These are phyloP conservation scores for Neurospora discreta DNA, from an alignment of 495 filamentous ascomycete genomes.

Conservation along the genomic window DNA sequence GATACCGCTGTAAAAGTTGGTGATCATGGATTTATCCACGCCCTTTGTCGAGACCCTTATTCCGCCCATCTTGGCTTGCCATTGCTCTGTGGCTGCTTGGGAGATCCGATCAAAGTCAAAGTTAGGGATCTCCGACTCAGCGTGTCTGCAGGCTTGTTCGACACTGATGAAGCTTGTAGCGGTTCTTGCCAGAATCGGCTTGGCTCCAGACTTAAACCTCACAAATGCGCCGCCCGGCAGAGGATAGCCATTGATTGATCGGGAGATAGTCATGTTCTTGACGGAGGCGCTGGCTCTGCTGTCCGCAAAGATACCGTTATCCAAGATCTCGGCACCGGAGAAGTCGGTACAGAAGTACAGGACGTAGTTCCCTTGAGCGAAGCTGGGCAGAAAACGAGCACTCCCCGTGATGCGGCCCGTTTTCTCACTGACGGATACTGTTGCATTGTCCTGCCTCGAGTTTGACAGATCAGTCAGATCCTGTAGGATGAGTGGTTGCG, in stretches of 20 bases:
- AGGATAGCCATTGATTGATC: constrained; percentile 52
- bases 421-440: constrained; percentile 37
- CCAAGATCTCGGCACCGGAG: constrained; percentile 46
- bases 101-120: constrained; percentile 52
- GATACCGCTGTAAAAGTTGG: constrained; percentile 58
- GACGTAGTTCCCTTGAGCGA: constrained; percentile 50
- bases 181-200: constrained; percentile 48
- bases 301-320: constrained; percentile 54
- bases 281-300: constrained; percentile 44
- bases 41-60: constrained; percentile 46
- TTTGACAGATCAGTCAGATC: constrained; percentile 57
- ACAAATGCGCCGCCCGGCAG: constrained; percentile 35
- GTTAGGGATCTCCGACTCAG: constrained; percentile 54
- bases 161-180: constrained; percentile 62
- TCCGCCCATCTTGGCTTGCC: constrained; percentile 51
- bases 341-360: constrained; percentile 64
- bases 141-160: constrained; percentile 54
- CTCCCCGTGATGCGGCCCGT: constrained; percentile 55
- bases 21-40: constrained; percentile 43
- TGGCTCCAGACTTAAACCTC: constrained; percentile 24
- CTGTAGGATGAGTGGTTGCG: constrained; percentile 50
- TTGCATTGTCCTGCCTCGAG: constrained; percentile 51
- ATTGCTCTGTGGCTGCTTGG: constrained; percentile 41
- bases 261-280: constrained; percentile 44
- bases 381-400: constrained; percentile 58